Percentiles rank a stretch among this genome's conserved stretches.
These are phyloP conservation scores for Metrosideros polymorpha DNA, from an alignment of 441 rosid genomes.

Conservation along the genomic window DNA sequence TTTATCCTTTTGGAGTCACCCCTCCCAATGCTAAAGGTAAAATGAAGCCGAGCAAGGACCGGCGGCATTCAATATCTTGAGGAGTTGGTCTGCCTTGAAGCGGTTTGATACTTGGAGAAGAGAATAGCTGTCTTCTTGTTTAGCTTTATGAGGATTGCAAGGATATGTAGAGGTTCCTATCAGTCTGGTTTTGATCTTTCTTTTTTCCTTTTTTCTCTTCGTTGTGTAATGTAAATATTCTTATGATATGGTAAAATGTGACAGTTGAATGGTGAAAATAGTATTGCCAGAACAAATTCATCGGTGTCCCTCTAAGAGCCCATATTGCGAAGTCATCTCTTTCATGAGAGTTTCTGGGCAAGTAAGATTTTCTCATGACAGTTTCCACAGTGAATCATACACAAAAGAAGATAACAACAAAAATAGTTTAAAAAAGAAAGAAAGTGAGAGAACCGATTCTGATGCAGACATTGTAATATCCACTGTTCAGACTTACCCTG, in stretches of 20 bases:
- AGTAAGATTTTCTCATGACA: background rate
- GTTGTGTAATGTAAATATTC: constrained; percentile 26
- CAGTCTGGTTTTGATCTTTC: background rate
- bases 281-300: background rate
- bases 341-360: background rate
- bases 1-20: constrained; percentile 58
- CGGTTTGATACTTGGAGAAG: background rate
- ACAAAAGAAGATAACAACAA: background rate
- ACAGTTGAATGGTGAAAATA: background rate
- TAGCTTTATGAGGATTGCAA: constrained; percentile 8
- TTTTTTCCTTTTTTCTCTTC: background rate
- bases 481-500: background rate
- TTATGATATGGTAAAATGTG: background rate
- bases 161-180: background rate
- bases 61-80: constrained; percentile 89
- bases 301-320: background rate
- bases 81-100: background rate
- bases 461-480: background rate
- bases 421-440: background rate
- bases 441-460: background rate
- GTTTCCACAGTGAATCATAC: background rate
- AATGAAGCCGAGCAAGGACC: constrained; percentile 58
- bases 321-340: background rate
- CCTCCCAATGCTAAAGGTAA: constrained; percentile 35
- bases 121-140: background rate